Conservation (phyloP, 345 rosid species). For the Reutealis trisperma region DNA sequence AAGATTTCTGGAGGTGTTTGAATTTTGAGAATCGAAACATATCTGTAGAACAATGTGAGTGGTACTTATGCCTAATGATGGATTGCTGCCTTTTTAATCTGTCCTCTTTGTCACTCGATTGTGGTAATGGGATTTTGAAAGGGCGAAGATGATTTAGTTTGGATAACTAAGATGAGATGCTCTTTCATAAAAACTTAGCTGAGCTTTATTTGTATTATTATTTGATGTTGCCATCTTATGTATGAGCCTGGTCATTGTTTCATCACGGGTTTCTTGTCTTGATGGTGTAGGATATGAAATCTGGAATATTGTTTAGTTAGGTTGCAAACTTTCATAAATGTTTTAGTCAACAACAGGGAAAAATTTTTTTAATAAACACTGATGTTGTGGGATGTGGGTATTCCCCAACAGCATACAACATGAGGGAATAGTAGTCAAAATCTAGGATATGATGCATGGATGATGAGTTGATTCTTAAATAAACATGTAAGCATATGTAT, state of each 20-base stretch:
- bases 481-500: neutral
- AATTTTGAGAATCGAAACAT: slow-evolving; percentile 78
- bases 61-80: neutral
- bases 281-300: neutral
- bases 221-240: neutral
- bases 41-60: slow-evolving; percentile 86
- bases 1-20: slow-evolving; percentile 94
- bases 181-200: neutral
- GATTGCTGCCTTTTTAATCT: neutral
- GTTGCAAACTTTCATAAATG: neutral
- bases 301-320: neutral
- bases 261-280: neutral
- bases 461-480: neutral
- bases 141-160: neutral
- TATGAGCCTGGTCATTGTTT: neutral
- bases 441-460: neutral
- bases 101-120: neutral
- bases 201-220: neutral
- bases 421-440: neutral
- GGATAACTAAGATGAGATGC: neutral
- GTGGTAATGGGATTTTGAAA: neutral
- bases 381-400: neutral
- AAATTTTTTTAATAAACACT: neutral
- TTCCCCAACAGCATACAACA: neutral
- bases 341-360: neutral